These are phyloP conservation scores for Picea abies DNA, from an alignment of 83 land plant genomes.

Conservation along the genomic window DNA sequence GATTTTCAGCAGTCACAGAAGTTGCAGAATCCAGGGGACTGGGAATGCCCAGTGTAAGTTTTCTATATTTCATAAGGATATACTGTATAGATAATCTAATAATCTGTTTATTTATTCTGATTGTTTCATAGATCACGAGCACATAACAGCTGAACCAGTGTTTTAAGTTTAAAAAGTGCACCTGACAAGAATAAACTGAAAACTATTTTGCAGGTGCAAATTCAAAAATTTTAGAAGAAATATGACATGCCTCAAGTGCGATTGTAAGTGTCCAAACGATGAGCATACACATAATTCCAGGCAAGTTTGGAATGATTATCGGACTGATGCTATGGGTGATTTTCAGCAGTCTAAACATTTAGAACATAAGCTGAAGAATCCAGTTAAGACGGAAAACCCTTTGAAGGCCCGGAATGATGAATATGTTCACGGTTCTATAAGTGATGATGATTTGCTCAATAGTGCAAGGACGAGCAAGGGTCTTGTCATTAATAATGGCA, in stretches of 20 bases:
- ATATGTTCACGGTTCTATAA: no score
- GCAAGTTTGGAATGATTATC: background rate
- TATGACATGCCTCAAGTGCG: constrained; percentile 44
- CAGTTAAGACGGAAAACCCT: background rate
- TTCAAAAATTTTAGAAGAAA: constrained; percentile 52
- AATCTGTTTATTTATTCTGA: no score
- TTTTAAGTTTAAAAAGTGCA: no score
- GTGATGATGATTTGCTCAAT: no score
- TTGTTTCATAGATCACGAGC: background rate
- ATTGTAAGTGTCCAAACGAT: constrained; percentile 25
- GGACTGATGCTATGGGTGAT: background rate
- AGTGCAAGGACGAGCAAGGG: background rate
- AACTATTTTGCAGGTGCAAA: constrained; percentile 38
- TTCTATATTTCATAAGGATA: background rate
- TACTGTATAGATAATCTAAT: no score
- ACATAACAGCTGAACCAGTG: no score
- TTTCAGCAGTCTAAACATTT: no score
- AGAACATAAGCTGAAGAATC: background rate
- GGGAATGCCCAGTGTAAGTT: constrained; percentile 19
- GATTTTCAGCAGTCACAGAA: background rate
- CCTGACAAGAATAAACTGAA: background rate
- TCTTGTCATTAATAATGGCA: background rate
- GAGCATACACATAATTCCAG: background rate
- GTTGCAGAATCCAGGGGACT: background rate
- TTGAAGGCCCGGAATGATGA: no score